phyloP scores from a whole-genome alignment of 1,284 basidiomycete genomes.

The Exsudoporus floridanus region DNA sequence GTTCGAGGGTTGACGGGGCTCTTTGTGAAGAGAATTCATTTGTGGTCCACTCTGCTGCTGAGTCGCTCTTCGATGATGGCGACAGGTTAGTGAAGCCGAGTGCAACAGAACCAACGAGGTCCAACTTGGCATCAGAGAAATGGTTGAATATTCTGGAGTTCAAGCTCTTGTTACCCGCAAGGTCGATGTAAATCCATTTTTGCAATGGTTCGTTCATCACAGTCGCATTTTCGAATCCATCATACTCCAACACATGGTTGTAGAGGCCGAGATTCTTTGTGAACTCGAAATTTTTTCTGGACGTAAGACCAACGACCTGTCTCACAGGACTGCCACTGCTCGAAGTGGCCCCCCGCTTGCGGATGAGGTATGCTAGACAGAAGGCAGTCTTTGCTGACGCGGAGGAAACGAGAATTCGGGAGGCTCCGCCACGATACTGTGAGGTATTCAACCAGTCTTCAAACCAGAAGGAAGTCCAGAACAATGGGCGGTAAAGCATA shows the following conservation, averaged over 20 bases:
- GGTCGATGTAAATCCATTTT: slow-evolving; percentile 59
- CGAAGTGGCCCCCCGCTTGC: slow-evolving; percentile 29
- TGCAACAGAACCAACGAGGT: slow-evolving; percentile 44
- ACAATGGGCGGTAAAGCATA: slow-evolving; percentile 66
- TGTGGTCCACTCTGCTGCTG: slow-evolving; percentile 37
- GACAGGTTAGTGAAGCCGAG: slow-evolving; percentile 57
- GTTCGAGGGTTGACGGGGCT: slow-evolving; percentile 37
- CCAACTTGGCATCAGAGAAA: slow-evolving; percentile 37
- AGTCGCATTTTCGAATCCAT: slow-evolving; percentile 36
- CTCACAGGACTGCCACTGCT: slow-evolving; percentile 16
- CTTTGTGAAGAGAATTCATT: slow-evolving; percentile 35
- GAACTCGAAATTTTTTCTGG: slow-evolving; percentile 51
- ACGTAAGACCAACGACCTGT: slow-evolving; percentile 57
- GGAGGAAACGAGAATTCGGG: slow-evolving; percentile 54
- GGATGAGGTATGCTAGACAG: slow-evolving; percentile 57
- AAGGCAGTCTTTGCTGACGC: slow-evolving; percentile 69
- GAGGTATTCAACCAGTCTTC: slow-evolving; percentile 60
- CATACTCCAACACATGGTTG: slow-evolving; percentile 53
- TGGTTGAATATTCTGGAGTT: slow-evolving; percentile 45
- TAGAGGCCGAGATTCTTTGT: slow-evolving; percentile 53
- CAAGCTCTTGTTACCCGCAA: slow-evolving; percentile 53
- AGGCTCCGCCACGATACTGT: slow-evolving; percentile 46
- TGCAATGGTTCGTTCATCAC: slow-evolving; percentile 28
- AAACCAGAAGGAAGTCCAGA: slow-evolving; percentile 70
- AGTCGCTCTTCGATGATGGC: slow-evolving; percentile 39